A percentile compares a stretch with the other conserved stretches of the same genome.
Evolutionary conservation across 2,329 filamentous ascomycete genomes (phyloP).

Genomic region (Sphaerostilbella broomeana): DNA sequence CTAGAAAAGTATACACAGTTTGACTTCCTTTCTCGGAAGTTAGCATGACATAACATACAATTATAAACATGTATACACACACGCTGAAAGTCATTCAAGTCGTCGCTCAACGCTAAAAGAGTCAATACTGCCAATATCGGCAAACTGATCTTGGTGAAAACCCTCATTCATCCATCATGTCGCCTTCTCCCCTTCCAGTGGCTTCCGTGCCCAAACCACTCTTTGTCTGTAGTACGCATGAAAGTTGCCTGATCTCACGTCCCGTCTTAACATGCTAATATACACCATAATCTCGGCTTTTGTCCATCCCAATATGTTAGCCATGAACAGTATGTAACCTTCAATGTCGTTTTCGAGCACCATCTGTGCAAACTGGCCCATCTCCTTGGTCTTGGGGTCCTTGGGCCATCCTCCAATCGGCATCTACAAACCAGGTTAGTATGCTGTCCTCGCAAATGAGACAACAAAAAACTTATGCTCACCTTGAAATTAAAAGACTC

Average conservation of each 20-base stretch:
- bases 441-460: not conserved
- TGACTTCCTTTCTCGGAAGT: too few relatives aligned
- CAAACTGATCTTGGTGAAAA: too few relatives aligned
- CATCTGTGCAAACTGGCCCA: conserved; percentile 23
- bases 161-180: not conserved
- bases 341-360: conserved; percentile 28
- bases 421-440: conserved; percentile 4
- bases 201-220: conserved; percentile 11
- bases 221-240: conserved; percentile 12
- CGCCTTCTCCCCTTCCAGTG: conserved; percentile 2
- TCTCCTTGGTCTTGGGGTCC: conserved; percentile 19
- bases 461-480: not conserved
- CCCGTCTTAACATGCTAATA: conserved; percentile 8
- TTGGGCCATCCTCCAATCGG: conserved; percentile 19
- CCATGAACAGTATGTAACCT: conserved; percentile 19
- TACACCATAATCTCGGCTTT: conserved; percentile 11
- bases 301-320: conserved; percentile 9
- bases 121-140: too few relatives aligned
- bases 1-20: too few relatives aligned
- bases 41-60: too few relatives aligned
- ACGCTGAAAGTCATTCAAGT: too few relatives aligned
- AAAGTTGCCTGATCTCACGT: conserved; percentile 4
- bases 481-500: conserved; percentile 20
- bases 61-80: too few relatives aligned
- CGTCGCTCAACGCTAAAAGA: too few relatives aligned